These are phyloP conservation scores for Ruellia speciosa DNA, from an alignment of 305 asterid species.

Conservation along the genomic window DNA sequence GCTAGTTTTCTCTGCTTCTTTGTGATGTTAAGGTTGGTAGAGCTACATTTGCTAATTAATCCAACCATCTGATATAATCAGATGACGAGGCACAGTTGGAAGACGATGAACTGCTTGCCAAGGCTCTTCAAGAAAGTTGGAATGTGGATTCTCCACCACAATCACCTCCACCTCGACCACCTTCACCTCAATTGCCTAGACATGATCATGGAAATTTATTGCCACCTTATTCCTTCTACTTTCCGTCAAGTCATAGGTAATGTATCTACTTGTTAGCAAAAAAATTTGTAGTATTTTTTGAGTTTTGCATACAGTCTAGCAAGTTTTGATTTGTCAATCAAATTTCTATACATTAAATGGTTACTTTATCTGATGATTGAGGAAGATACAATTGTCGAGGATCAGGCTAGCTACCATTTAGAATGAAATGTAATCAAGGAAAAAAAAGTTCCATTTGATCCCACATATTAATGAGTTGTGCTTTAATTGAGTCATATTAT, in stretches of 20 bases:
- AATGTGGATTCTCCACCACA: slow-evolving; percentile 53
- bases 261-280: slow-evolving; percentile 8
- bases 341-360: not conserved
- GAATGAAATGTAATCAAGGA: too few relatives aligned
- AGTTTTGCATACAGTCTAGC: not conserved
- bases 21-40: not conserved
- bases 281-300: not conserved
- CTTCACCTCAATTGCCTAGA: slow-evolving; percentile 30
- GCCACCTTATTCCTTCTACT: slow-evolving; percentile 44
- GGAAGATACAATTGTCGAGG: not conserved
- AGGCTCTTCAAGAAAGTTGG: slow-evolving; percentile 85
- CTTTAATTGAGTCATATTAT: too few relatives aligned
- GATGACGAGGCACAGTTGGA: slow-evolving; percentile 59
- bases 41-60: slow-evolving; percentile 1
- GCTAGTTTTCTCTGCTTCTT: slow-evolving; percentile 22
- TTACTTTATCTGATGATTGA: slow-evolving; percentile 12
- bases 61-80: slow-evolving; percentile 20
- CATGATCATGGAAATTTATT: slow-evolving; percentile 54
- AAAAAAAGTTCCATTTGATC: too few relatives aligned
- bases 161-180: slow-evolving; percentile 28
- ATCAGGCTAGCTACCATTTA: too few relatives aligned
- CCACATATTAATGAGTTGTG: too few relatives aligned
- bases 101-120: slow-evolving; percentile 88
- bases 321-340: not conserved
- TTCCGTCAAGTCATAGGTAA: slow-evolving; percentile 67